Conservation (phyloP, 148 eudicot genomes). For the Camellia sinensis region DNA sequence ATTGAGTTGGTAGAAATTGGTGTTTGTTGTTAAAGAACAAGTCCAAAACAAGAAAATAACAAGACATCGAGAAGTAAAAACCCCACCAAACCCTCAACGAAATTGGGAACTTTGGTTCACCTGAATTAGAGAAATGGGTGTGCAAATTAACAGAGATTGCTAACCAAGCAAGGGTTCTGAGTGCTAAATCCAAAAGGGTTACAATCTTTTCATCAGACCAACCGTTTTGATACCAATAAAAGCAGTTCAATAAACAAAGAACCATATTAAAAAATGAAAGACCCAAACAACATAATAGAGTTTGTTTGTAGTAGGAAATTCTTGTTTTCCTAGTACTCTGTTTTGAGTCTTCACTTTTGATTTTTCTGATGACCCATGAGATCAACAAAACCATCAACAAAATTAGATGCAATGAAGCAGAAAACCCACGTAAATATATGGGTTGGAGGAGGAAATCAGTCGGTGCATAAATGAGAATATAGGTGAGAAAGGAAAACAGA, state of each 20-base stretch:
- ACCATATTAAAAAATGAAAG: constrained; percentile 42
- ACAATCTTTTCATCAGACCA: constrained; percentile 48
- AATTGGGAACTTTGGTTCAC: constrained; percentile 43
- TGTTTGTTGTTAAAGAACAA: constrained; percentile 17
- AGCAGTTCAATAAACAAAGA: constrained; percentile 38
- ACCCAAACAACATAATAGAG: constrained; percentile 34
- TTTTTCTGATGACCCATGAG: constrained; percentile 4
- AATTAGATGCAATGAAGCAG: constrained; percentile 13
- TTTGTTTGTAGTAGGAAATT: constrained; percentile 27
- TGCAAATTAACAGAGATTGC: constrained; percentile 41
- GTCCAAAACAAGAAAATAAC: constrained; percentile 47
- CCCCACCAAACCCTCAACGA: constrained; percentile 71
- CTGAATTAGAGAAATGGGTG: constrained; percentile 22
- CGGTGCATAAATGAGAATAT: neutral
- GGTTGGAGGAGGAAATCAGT: constrained; percentile 11
- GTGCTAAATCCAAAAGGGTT: constrained; percentile 42
- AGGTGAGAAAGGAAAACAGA: neutral
- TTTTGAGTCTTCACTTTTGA: constrained; percentile 25
- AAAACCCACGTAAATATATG: constrained; percentile 3
- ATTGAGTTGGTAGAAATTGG: constrained; percentile 26
- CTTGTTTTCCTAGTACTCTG: constrained; percentile 11
- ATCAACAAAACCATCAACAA: neutral
- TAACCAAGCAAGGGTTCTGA: constrained; percentile 42
- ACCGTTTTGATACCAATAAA: constrained; percentile 56
- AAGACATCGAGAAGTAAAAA: constrained; percentile 44